phyloP scores from a whole-genome alignment of 495 filamentous ascomycete species.

The Neurospora intermedia region DNA sequence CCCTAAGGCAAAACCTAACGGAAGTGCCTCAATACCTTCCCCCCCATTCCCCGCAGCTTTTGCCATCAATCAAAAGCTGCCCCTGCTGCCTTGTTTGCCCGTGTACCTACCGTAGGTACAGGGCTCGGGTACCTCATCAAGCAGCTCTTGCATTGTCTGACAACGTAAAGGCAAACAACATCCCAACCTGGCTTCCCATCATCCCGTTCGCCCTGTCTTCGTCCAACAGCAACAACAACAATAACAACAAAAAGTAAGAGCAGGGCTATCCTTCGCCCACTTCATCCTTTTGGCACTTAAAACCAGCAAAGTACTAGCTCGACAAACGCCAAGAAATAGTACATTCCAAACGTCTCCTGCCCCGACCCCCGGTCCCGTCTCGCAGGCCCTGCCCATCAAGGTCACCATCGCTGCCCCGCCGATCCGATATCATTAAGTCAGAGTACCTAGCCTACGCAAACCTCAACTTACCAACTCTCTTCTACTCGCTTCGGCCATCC shows the following conservation, averaged over 20 bases:
- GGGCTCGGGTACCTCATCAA: neutral
- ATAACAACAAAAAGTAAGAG: neutral
- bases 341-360: neutral
- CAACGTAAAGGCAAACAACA: neutral
- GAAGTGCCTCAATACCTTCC: neutral
- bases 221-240: neutral
- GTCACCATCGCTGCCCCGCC: neutral
- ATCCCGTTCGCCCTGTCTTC: neutral
- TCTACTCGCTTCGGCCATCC: neutral
- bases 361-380: neutral
- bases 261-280: neutral
- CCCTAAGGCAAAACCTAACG: neutral
- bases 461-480: neutral
- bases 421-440: neutral
- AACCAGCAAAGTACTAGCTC: neutral
- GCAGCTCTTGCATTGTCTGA: neutral
- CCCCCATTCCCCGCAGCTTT: neutral
- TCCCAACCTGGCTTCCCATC: neutral
- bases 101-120: neutral
- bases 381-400: constrained; percentile 1
- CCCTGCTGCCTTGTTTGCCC: neutral
- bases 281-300: neutral
- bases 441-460: neutral
- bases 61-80: neutral
- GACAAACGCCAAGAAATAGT: neutral